These are phyloP conservation scores for Physaria fendleri DNA, from an alignment of 345 rosid species.

Conservation along the genomic window DNA sequence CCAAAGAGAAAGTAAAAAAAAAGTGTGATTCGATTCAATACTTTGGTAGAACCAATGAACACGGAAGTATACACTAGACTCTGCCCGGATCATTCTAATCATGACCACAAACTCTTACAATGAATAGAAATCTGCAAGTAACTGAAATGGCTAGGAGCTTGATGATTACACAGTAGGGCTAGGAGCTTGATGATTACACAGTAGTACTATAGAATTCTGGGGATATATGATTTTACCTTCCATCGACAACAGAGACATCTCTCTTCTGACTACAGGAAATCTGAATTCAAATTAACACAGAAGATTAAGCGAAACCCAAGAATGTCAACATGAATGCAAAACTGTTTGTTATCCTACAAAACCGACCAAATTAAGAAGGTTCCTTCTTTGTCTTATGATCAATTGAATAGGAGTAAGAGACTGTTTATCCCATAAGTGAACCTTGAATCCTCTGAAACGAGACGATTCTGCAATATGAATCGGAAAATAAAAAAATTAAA, in stretches of 20 bases:
- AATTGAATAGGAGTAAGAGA: conserved; percentile 26
- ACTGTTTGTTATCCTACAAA: neutral
- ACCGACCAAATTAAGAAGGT: conserved; percentile 5
- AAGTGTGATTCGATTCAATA: neutral
- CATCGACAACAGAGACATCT: conserved; percentile 46
- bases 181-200: neutral
- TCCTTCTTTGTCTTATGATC: conserved; percentile 35
- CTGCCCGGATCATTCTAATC: neutral
- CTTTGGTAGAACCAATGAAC: neutral
- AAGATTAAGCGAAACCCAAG: neutral
- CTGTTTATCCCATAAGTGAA: conserved; percentile 29
- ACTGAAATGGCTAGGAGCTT: neutral
- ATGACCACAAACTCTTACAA: neutral
- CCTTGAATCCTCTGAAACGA: conserved; percentile 28
- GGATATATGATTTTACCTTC: too few relatives aligned
- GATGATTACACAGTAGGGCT: neutral
- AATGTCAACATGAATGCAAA: neutral
- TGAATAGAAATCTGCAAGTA: neutral
- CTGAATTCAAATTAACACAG: conserved; percentile 21
- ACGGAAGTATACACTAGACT: neutral
- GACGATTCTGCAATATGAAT: conserved; percentile 33
- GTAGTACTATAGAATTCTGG: too few relatives aligned
- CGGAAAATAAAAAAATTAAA: too few relatives aligned
- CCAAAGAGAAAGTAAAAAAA: neutral
- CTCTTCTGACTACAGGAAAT: conserved; percentile 48